Conservation (phyloP, 345 rosid genomes). For the Populus simonii region DNA sequence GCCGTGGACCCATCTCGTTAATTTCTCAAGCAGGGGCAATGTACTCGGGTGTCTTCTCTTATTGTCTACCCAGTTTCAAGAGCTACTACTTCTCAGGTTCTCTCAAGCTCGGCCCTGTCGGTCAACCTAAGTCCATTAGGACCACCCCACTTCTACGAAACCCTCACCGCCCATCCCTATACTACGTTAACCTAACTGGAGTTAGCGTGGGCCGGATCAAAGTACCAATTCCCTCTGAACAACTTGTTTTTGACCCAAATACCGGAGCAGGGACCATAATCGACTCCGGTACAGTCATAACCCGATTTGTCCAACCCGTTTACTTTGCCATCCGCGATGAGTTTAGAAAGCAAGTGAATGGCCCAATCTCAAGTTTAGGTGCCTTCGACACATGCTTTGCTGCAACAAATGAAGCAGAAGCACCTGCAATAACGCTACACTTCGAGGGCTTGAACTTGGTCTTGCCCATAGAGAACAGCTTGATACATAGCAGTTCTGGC, state of each 20-base stretch:
- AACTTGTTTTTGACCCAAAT: constrained; percentile 48
- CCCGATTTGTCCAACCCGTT: constrained; percentile 62
- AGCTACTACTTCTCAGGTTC: constrained; percentile 84
- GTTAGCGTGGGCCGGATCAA: constrained; percentile 59
- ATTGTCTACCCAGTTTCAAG: constrained; percentile 81
- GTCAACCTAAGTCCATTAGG: constrained; percentile 63
- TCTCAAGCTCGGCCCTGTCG: constrained; percentile 60
- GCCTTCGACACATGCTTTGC: constrained; percentile 81
- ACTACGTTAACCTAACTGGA: constrained; percentile 80
- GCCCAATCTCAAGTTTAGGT: constrained; percentile 69
- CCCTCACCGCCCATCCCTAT: constrained; percentile 79
- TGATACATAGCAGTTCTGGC: constrained; percentile 79
- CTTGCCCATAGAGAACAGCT: constrained; percentile 77
- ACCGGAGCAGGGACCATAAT: constrained; percentile 80
- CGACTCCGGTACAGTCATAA: constrained; percentile 85
- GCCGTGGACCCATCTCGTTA: constrained; percentile 75
- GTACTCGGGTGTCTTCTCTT: constrained; percentile 74
- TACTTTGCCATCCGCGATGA: constrained; percentile 64
- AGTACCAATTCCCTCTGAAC: constrained; percentile 44
- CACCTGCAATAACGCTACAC: constrained; percentile 58
- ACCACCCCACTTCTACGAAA: constrained; percentile 64
- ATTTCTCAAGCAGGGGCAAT: constrained; percentile 58
- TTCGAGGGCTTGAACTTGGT: constrained; percentile 52
- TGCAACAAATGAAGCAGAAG: constrained; percentile 36
- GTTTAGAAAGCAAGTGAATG: constrained; percentile 66